Conservation (phyloP, 495 filamentous ascomycete genomes). For the Gamarada debralockiae region DNA sequence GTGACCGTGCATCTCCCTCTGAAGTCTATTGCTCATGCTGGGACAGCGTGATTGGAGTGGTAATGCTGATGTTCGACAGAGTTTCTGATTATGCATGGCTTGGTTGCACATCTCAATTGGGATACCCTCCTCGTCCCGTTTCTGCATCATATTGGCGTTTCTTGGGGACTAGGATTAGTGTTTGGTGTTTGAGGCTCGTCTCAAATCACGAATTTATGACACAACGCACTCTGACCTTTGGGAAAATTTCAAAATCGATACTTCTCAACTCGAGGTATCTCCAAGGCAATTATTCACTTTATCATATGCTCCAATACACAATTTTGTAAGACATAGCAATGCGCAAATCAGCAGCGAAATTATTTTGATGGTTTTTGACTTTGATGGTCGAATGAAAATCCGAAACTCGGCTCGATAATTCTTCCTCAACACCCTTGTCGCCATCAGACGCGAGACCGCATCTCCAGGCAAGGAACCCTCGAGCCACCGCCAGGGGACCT, state of each 20-base stretch:
- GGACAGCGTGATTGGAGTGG: slow-evolving; percentile 12
- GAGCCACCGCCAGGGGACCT: slow-evolving; percentile 18
- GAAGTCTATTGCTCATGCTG: slow-evolving; percentile 10
- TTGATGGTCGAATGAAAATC: neutral
- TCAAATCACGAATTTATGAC: slow-evolving; percentile 12
- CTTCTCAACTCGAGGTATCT: neutral
- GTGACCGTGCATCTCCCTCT: slow-evolving; percentile 21
- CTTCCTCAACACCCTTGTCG: neutral
- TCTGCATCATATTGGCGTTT: slow-evolving; percentile 22
- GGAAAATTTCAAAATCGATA: too few relatives aligned
- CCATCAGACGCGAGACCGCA: neutral
- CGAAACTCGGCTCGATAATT: neutral
- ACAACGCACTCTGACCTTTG: too few relatives aligned
- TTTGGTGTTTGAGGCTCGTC: slow-evolving; percentile 18
- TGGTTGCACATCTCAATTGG: slow-evolving; percentile 23
- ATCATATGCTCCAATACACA: too few relatives aligned
- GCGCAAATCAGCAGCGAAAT: too few relatives aligned
- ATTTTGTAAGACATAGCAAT: too few relatives aligned
- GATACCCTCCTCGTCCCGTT: slow-evolving; percentile 20
- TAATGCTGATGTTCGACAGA: slow-evolving; percentile 17
- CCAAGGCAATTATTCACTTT: too few relatives aligned
- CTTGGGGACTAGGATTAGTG: slow-evolving; percentile 15
- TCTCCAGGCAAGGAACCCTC: neutral
- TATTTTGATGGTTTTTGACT: neutral
- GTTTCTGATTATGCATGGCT: slow-evolving; percentile 29